Base-by-base conservation (phyloP, 257 asterid species). In the Solanum chmielewskii region DNA sequence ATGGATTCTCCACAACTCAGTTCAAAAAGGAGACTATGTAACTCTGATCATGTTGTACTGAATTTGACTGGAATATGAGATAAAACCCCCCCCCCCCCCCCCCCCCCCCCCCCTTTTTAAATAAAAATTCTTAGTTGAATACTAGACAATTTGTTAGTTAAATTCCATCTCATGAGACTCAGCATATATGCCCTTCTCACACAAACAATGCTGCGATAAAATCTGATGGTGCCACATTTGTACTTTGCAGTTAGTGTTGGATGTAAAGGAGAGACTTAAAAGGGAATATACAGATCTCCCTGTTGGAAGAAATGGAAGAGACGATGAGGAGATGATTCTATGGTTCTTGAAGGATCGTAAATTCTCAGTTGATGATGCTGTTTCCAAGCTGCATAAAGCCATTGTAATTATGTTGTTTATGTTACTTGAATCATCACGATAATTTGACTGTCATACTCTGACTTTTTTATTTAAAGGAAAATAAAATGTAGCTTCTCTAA, bases 281-380 rank as follows among this genome's bases (percentile, higher is more conserved):
- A 95, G 87, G 84, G 94, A 94, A 74, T 88, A 95, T 75, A 88
- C n/a, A 21, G 84, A 85, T 88, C 98, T 96, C 84, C 98, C 98
- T 0, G 90, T 93, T 83, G 99, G 99, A n/a, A 93, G 92, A 89
- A 88, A 92, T 87, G 99, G 99, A 88, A 93, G 98, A 91, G 98
- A 95, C 83, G 99, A 97, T 33, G 99, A 95, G 86, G 98, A 94
- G 85, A 91, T 97, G 97, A 97, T 97, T 86, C 93, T 93, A 70
- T 95, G 99, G 99, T 97, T 94, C 90, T 91, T 97, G 88, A 92
- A 94, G 91, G 99, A 97, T 87, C 90, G 99, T 37, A 94, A 91
- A 87, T 97, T 91, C 89, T 95, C 97, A 3, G 94, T 95, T 7
- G 94, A 92, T 52, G 98, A 93, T 42, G 89, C 98, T 6, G 93